Evolutionary conservation across 257 asterid genomes (phyloP).

Genomic region (Verbascum thapsus): DNA sequence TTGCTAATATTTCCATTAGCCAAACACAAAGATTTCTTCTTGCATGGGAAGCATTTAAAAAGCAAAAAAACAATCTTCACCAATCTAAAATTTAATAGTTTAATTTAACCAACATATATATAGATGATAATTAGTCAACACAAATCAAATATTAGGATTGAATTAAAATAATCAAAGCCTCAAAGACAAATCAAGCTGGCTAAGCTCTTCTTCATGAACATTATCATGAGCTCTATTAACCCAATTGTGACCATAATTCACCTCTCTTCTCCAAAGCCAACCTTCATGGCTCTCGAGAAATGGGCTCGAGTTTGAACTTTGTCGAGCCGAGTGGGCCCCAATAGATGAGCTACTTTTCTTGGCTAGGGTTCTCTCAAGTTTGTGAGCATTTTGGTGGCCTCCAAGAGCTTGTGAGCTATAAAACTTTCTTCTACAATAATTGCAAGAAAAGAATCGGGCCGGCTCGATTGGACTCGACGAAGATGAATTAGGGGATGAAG

Average conservation of each 20-base stretch:
- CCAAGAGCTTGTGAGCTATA: slow-evolving; percentile 90
- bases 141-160: not conserved
- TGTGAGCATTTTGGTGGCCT: slow-evolving; percentile 93
- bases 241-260: slow-evolving; percentile 34
- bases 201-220: slow-evolving; percentile 22
- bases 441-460: slow-evolving; percentile 58
- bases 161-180: slow-evolving; percentile 31
- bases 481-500: slow-evolving; percentile 5
- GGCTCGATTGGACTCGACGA: slow-evolving; percentile 14
- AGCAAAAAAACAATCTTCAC: not conserved
- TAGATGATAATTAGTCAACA: not conserved
- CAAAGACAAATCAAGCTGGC: slow-evolving; percentile 39
- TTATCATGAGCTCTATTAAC: slow-evolving; percentile 29
- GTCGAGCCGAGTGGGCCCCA: slow-evolving; percentile 39
- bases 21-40: not conserved
- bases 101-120: not conserved
- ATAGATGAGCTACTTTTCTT: slow-evolving; percentile 61
- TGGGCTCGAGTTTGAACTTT: slow-evolving; percentile 29
- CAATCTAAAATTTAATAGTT: not conserved
- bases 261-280: slow-evolving; percentile 37
- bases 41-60: not conserved
- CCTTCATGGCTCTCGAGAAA: not conserved
- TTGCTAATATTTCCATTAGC: slow-evolving; percentile 3
- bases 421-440: slow-evolving; percentile 71
- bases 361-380: slow-evolving; percentile 81